A percentile compares a stretch with the other conserved stretches of the same genome.
phyloP scores from a whole-genome alignment of 2,329 filamentous ascomycete genomes.

The Aspergillaceae sp. region DNA sequence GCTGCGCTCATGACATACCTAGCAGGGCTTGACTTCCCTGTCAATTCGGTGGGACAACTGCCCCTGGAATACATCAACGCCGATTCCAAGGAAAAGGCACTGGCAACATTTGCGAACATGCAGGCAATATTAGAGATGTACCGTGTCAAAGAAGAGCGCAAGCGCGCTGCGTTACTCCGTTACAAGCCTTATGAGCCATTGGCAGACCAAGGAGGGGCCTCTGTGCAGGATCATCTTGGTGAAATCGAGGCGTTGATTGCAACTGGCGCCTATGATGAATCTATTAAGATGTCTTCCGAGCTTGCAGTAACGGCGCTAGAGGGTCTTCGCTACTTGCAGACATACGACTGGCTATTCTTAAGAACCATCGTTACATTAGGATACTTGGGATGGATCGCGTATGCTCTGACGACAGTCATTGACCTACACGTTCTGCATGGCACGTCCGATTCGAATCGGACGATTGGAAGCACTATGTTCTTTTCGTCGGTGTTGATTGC shows the following conservation, averaged over 20 bases:
- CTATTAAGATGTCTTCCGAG: slow-evolving; percentile 68
- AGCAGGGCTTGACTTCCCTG: slow-evolving; percentile 77
- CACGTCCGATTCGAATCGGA: slow-evolving; percentile 56
- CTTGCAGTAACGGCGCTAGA: slow-evolving; percentile 70
- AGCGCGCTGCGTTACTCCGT: slow-evolving; percentile 63
- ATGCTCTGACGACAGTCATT: slow-evolving; percentile 79
- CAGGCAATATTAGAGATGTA: slow-evolving; percentile 92
- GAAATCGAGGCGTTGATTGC: slow-evolving; percentile 62
- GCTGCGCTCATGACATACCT: slow-evolving; percentile 94
- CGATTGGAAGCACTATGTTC: slow-evolving; percentile 48
- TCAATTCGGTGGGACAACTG: slow-evolving; percentile 90
- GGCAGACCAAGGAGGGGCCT: slow-evolving; percentile 49
- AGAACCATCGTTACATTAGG: slow-evolving; percentile 79
- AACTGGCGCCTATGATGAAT: slow-evolving; percentile 58
- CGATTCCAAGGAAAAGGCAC: slow-evolving; percentile 65
- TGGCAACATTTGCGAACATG: slow-evolving; percentile 76
- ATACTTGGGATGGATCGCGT: slow-evolving; percentile 93
- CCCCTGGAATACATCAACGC: slow-evolving; percentile 75
- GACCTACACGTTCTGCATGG: slow-evolving; percentile 78
- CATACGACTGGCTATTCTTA: slow-evolving; percentile 96
- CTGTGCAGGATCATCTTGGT: slow-evolving; percentile 58
- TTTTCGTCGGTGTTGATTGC: slow-evolving; percentile 70
- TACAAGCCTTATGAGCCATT: slow-evolving; percentile 70
- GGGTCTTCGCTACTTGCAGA: slow-evolving; percentile 88
- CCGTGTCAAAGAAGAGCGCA: slow-evolving; percentile 79